Conservation (phyloP, 2,329 filamentous ascomycete genomes). For the Penicillium sumatraense region DNA sequence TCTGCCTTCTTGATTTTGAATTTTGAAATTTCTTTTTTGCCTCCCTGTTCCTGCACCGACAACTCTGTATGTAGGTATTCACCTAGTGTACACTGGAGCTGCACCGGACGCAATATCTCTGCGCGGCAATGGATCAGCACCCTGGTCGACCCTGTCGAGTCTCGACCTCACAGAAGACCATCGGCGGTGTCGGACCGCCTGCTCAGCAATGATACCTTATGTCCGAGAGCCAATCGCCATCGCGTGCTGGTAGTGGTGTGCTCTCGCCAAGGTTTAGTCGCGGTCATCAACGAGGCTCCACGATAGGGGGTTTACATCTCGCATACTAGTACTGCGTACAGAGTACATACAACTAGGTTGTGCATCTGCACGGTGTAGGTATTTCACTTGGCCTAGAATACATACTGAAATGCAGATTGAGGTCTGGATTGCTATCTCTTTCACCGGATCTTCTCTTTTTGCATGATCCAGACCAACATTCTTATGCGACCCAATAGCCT, state of each 20-base stretch:
- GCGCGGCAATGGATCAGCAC: slow-evolving; percentile 17
- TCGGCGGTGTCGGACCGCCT: slow-evolving; percentile 14
- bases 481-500: slow-evolving; percentile 6
- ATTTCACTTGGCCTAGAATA: no score
- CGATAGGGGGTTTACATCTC: slow-evolving; percentile 19
- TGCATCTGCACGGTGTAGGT: neutral
- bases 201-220: neutral
- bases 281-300: slow-evolving; percentile 10
- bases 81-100: neutral
- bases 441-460: neutral
- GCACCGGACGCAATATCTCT: slow-evolving; percentile 3
- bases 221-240: neutral
- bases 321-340: neutral
- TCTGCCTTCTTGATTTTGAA: no score
- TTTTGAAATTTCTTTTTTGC: no score
- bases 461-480: neutral
- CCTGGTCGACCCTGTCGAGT: slow-evolving; percentile 3
- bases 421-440: neutral
- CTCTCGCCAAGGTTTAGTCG: slow-evolving; percentile 1
- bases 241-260: neutral
- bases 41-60: no score
- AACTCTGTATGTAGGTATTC: neutral
- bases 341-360: neutral
- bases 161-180: slow-evolving; percentile 9
- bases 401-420: neutral